Conservation (phyloP, 1,284 basidiomycete species). For the Nidula niveotomentosa region DNA sequence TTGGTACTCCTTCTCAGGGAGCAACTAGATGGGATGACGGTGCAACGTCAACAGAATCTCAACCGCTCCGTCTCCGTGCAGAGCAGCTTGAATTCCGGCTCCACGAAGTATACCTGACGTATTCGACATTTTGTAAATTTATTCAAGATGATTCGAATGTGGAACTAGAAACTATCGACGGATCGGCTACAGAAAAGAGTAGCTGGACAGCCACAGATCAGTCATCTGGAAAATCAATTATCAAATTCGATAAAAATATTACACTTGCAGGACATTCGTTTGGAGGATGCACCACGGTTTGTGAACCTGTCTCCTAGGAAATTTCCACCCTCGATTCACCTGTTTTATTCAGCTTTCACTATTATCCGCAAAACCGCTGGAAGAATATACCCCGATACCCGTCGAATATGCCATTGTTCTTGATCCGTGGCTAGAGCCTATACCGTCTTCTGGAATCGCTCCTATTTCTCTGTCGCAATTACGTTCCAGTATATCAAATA, state of each 20-base stretch:
- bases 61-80: constrained; percentile 46
- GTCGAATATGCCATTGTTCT: constrained; percentile 56
- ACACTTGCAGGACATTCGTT: constrained; percentile 74
- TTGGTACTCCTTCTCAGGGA: neutral
- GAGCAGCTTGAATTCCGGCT: constrained; percentile 69
- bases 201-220: constrained; percentile 38
- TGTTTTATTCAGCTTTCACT: constrained; percentile 44
- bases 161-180: constrained; percentile 33
- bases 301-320: constrained; percentile 18
- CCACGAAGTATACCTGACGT: constrained; percentile 65
- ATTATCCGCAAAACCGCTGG: constrained; percentile 45
- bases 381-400: constrained; percentile 42
- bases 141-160: constrained; percentile 25
- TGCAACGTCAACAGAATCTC: constrained; percentile 12
- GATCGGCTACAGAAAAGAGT: constrained; percentile 32
- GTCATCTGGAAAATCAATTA: constrained; percentile 18
- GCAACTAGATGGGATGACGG: constrained; percentile 28
- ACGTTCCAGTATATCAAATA: too few relatives aligned
- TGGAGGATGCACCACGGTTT: constrained; percentile 71
- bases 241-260: constrained; percentile 44
- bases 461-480: constrained; percentile 13
- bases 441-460: constrained; percentile 54
- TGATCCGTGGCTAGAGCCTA: constrained; percentile 81
- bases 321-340: neutral
- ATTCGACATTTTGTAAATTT: constrained; percentile 39